These are phyloP conservation scores for Jimgerdemannia lactiflua DNA, from an alignment of 192 early-diverging fungal genomes.

Conservation along the genomic window DNA sequence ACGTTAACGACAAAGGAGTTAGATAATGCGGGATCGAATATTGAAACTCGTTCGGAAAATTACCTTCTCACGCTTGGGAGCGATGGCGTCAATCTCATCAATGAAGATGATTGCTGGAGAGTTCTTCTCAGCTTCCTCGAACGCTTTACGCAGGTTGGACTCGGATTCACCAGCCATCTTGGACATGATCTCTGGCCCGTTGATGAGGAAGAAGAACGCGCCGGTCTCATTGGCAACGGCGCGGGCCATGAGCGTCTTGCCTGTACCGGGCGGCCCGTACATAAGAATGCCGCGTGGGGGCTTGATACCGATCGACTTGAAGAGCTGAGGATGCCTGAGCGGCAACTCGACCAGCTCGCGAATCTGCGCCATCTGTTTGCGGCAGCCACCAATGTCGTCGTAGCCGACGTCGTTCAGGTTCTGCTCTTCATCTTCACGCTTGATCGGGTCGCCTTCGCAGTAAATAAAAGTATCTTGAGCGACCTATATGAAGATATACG, in stretches of 20 bases:
- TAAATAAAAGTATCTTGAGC: conserved; percentile 98
- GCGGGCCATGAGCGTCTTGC: conserved; percentile 98
- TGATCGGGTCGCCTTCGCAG: conserved; percentile 98
- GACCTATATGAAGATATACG: conserved; percentile 50
- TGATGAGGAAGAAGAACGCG: conserved; percentile 99
- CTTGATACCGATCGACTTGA: conserved; percentile 99
- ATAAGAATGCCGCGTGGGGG: conserved; percentile 97
- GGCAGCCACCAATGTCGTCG: conserved; percentile 98
- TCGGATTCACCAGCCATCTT: conserved; percentile 99
- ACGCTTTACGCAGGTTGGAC: conserved; percentile 96
- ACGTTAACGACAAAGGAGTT: too few relatives aligned
- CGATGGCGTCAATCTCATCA: conserved; percentile 98
- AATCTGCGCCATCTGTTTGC: conserved; percentile 99
- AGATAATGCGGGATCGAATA: neutral
- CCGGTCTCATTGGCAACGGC: conserved; percentile 99
- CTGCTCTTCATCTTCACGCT: conserved; percentile 98
- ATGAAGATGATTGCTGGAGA: conserved; percentile 96
- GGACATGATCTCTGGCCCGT: conserved; percentile 99
- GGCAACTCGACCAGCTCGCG: conserved; percentile 98
- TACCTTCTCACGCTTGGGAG: conserved; percentile 82
- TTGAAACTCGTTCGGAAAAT: neutral
- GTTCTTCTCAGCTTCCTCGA: conserved; percentile 99
- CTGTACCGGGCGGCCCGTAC: conserved; percentile 98
- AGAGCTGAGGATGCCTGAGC: conserved; percentile 96
- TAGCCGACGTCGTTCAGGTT: conserved; percentile 93